Evolutionary conservation across 495 filamentous ascomycete genomes (phyloP).

Genomic region (Xylaria curta): DNA sequence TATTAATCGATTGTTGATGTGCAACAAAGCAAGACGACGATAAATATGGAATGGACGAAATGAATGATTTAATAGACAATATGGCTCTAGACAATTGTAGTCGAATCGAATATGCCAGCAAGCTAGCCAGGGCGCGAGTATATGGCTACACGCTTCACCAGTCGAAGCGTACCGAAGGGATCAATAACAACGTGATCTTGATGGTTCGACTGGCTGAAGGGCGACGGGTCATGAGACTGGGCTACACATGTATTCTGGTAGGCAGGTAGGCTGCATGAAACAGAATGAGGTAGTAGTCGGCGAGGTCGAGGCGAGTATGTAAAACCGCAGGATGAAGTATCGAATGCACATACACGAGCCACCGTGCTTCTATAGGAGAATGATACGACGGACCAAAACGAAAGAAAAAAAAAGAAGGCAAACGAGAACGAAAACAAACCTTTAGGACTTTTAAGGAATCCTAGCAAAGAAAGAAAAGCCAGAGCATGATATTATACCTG

Average conservation of each 20-base stretch:
- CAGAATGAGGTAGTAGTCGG: background rate
- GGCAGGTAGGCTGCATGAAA: slow-evolving; percentile 7
- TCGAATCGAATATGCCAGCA: slow-evolving; percentile 8
- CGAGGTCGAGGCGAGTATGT: background rate
- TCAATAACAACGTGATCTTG: slow-evolving; percentile 8
- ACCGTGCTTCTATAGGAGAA: background rate
- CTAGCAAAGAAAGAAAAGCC: background rate
- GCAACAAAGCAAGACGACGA: background rate
- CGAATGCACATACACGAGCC: slow-evolving; percentile 9
- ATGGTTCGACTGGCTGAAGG: slow-evolving; percentile 21
- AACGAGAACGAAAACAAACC: background rate
- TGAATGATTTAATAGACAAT: slow-evolving; percentile 6
- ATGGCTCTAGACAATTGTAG: background rate
- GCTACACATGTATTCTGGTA: slow-evolving; percentile 10
- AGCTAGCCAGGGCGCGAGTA: background rate
- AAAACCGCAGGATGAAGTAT: background rate
- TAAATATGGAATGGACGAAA: background rate
- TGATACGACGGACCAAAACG: background rate
- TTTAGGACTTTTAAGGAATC: background rate
- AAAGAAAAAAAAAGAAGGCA: background rate
- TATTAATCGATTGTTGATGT: background rate
- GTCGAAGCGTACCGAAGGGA: slow-evolving; percentile 3
- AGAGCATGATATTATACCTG: slow-evolving; percentile 10
- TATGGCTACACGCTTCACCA: slow-evolving; percentile 6
- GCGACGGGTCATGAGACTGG: slow-evolving; percentile 21